Evolutionary conservation across 495 filamentous ascomycete genomes (phyloP), one percentile per base, ranked within the genome.

Genomic region (Glonium stellatum): DNA sequence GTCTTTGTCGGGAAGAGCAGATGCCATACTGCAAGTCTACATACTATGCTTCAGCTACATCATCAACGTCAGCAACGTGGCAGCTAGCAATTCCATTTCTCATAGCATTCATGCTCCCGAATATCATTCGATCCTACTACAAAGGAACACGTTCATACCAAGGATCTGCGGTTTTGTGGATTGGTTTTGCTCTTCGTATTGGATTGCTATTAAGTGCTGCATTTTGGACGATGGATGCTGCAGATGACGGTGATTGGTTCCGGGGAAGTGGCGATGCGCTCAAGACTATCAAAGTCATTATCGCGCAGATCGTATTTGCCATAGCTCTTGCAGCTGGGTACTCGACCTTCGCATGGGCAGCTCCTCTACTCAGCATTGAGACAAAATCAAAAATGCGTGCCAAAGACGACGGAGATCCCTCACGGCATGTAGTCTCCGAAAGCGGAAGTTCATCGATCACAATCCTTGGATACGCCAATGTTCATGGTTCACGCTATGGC

Each of bases 11-110:
- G 55, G 93, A 99, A 70, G 93, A 99, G 71, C 93, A 97, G 72
- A 96, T 97, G 89, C 93, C 95, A 0, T 89, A 86, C 75, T 99
- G 93, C 78, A 83, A 82, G 39, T 96, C 92, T 0, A 97, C 93
- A 8, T 99, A 95, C 75, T 97, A 97, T 70, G 84, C 93, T 19
- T 96, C 92, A 0, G 84, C 87, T 10, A 89, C 83, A 6, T 95
- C 91, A 0, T 97, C 93, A 0, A 96, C 91, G 25, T 97, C 93
- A 1, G 89, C 92, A 1, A 84, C 86, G 4, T 97, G 92, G 91
- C 91, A 96, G 70, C 76, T 97, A 4, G 67, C 77, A 13, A 86
- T 97, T 55, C 90, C 93, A 6, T 87, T 93, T 62, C 60, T 82
- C 21, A 77, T 92, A 21, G 84, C 85, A 15, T 71, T 92, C 27